Evolutionary conservation across 495 filamentous ascomycete species (phyloP).

Genomic region (Aspergillus nanangensis): DNA sequence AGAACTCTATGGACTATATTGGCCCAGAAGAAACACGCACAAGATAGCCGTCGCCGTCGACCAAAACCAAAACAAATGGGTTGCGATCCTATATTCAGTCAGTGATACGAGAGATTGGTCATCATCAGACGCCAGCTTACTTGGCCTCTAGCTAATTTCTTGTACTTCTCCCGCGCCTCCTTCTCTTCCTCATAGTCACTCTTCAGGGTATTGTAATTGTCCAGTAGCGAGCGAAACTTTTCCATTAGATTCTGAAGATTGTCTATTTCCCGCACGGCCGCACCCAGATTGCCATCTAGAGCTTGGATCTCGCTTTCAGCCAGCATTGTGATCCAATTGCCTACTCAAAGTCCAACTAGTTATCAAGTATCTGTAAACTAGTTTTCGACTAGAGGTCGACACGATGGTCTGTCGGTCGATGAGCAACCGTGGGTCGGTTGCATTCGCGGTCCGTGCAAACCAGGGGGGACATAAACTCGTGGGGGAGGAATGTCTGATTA

Average conservation of each 20-base stretch:
- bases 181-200: conserved; percentile 56
- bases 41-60: conserved; percentile 60
- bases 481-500: too few relatives aligned
- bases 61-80: conserved; percentile 54
- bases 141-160: conserved; percentile 46
- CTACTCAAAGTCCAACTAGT: neutral
- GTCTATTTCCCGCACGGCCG: conserved; percentile 27
- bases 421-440: too few relatives aligned
- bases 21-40: conserved; percentile 10
- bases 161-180: conserved; percentile 48
- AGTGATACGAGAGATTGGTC: neutral
- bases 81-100: conserved; percentile 41
- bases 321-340: conserved; percentile 20
- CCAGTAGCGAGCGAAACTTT: conserved; percentile 38
- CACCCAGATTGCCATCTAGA: conserved; percentile 22
- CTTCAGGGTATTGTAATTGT: conserved; percentile 48
- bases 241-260: conserved; percentile 31
- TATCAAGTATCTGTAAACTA: too few relatives aligned
- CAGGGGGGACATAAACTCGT: too few relatives aligned
- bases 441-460: too few relatives aligned
- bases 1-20: neutral
- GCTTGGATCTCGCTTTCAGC: conserved; percentile 34
- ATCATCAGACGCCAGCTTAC: conserved; percentile 20
- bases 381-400: too few relatives aligned
- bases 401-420: too few relatives aligned